These are phyloP conservation scores for Sphagnum fallax DNA, from an alignment of 228 moss, liverwort and hornwort genomes.

Conservation along the genomic window DNA sequence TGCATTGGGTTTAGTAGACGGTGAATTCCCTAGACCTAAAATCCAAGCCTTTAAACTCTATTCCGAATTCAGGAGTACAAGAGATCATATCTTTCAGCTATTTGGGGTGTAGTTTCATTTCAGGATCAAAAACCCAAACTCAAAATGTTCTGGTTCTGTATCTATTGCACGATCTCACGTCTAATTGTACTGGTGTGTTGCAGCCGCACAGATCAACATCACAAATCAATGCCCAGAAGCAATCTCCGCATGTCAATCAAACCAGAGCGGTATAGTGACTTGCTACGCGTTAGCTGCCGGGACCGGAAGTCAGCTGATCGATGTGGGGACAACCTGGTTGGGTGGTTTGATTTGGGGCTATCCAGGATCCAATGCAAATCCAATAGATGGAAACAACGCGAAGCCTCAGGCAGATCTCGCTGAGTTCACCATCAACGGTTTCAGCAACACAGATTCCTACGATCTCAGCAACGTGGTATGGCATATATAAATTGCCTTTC, in stretches of 20 bases:
- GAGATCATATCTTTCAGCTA: too few species aligned
- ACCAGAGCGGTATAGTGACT: conserved; percentile 7
- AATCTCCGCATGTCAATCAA: conserved; percentile 9
- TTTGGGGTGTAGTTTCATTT: too few species aligned
- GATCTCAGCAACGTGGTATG: conserved; percentile 38
- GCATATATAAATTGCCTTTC: too few species aligned
- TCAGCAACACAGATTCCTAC: conserved; percentile 12
- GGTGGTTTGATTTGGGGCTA: conserved; percentile 26
- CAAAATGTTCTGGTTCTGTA: too few species aligned
- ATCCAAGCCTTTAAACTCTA: too few species aligned
- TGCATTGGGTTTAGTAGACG: too few species aligned
- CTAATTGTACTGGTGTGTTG: too few species aligned
- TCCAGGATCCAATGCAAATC: conserved; percentile 15
- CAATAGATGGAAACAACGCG: conserved; percentile 11
- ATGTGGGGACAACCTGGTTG: conserved; percentile 28
- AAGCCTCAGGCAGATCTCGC: conserved; percentile 39
- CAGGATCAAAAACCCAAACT: too few species aligned
- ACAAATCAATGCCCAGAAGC: conserved; percentile 9
- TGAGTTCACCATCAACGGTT: conserved; percentile 24
- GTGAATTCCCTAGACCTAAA: too few species aligned
- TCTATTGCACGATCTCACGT: too few species aligned
- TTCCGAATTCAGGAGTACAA: too few species aligned
- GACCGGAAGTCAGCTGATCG: conserved; percentile 7
- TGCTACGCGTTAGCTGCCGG: conserved; percentile 13
- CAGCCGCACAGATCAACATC: conserved; percentile 6